Conservation (phyloP, 179 eudicot genomes). For the Actinidia polygama region DNA sequence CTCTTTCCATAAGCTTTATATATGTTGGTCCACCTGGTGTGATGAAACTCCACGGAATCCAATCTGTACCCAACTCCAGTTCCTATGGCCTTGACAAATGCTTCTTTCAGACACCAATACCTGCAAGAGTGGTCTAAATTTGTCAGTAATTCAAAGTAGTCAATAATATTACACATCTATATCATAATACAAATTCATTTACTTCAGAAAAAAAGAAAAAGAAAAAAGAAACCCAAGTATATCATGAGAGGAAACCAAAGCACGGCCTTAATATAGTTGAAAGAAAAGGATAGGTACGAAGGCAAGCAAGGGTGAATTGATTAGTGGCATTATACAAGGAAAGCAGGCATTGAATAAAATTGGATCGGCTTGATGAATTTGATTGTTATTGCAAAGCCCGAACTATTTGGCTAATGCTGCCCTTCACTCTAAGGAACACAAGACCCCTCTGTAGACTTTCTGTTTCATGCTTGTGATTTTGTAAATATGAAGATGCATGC, state of each 20-base stretch:
- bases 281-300: background rate
- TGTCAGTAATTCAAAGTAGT: background rate
- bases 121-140: slow-evolving; percentile 37
- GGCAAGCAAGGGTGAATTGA: background rate
- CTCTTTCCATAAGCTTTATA: slow-evolving; percentile 39
- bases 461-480: too few species aligned
- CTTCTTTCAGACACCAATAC: slow-evolving; percentile 92
- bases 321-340: background rate
- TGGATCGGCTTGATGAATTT: background rate
- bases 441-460: too few species aligned
- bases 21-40: slow-evolving; percentile 58
- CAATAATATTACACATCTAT: background rate
- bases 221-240: background rate
- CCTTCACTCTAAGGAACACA: too few species aligned
- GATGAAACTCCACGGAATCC: slow-evolving; percentile 65
- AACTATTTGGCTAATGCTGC: slow-evolving; percentile 9
- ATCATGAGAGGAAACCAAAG: background rate
- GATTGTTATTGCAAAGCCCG: background rate
- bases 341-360: background rate
- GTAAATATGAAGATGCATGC: too few species aligned
- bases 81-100: slow-evolving; percentile 87
- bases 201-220: too few species aligned
- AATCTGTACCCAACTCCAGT: slow-evolving; percentile 57
- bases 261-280: background rate
- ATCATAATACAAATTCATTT: too few species aligned